Base-by-base conservation (phyloP, 176 grass and related monocot species). In the Aegilops longissima region DNA sequence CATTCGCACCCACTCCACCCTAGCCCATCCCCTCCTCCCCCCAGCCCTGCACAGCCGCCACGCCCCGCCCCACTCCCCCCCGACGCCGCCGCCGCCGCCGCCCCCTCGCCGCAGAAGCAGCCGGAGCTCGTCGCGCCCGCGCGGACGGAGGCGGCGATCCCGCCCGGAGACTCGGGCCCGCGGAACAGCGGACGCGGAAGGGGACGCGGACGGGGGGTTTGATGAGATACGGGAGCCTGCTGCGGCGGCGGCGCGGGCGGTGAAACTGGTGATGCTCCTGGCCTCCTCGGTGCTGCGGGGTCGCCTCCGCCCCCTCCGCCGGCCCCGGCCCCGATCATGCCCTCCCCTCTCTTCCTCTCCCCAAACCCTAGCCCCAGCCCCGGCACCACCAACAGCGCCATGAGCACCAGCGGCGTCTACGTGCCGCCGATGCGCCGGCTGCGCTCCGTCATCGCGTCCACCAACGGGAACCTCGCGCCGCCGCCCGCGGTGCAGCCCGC, bases 371-470 rank as follows among this genome's bases (percentile, higher is more conserved):
- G 90, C 77, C 69, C 81, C 5, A 80, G 17, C 82, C n/a, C 76
- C 9, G 25, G 40, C 61, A n/a, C 27, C 27, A 27, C 27, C 27
- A 27, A 27, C 27, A 27, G 27, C 27, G 27, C 62, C 62, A 92
- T 86, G 83, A 86, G 87, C 70, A 82, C 66, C 73, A 69, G 61
- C 61, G 92, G 86, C 5, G 90, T 98, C 38, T 96, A 98, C 87
- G 96, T 98, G 76, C 96, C 96, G 73, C 96, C 96, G 24, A 91
- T 91, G 85, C 93, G 91, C 44, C 88, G 96, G 5, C 92, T 98
- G 12, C 93, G 93, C 86, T 98, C 96, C 63, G 90, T 95, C 29
- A 92, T 98, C 85, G 88, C 89, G 4, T 92, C 93, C 24, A 90
- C 93, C 27, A 94, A 91, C 69, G 93, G 93, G 31, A 89, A 80